Percentiles rank a stretch among this genome's conserved stretches.
Evolutionary conservation across 768 basidiomycete species (phyloP).

Genomic region (Mycena metata): DNA sequence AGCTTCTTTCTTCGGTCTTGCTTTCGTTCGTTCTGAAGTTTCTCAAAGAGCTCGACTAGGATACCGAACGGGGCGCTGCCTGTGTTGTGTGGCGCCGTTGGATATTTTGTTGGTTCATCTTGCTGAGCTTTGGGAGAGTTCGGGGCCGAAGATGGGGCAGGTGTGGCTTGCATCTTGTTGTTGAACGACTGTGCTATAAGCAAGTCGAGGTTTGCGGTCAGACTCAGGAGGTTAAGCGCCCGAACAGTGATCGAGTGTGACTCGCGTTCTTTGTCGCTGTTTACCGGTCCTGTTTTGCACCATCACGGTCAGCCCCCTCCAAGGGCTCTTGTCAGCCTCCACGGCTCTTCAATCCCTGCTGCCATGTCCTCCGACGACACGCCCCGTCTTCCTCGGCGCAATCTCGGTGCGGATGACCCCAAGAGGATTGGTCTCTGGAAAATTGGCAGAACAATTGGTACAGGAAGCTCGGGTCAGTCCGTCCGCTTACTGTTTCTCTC

Average conservation of each 20-base stretch:
- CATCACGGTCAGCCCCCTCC: conserved; percentile 24
- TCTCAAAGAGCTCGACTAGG: conserved; percentile 80
- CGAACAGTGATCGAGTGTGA: conserved; percentile 1
- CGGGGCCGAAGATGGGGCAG: conserved; percentile 73
- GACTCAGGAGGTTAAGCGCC: conserved; percentile 12
- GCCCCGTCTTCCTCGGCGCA: conserved; percentile 45
- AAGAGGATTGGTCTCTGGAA: conserved; percentile 87
- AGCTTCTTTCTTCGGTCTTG: conserved; percentile 79
- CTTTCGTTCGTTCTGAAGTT: conserved; percentile 78
- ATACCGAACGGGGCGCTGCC: conserved; percentile 80
- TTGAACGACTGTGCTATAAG: neutral
- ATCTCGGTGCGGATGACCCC: conserved; percentile 57
- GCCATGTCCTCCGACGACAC: conserved; percentile 47
- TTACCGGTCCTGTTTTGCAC: conserved; percentile 36
- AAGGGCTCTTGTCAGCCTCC: conserved; percentile 20
- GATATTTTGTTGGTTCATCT: conserved; percentile 55
- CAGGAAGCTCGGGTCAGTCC: conserved; percentile 78
- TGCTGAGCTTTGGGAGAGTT: conserved; percentile 54
- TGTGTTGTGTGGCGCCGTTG: conserved; percentile 72
- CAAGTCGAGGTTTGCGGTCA: no score
- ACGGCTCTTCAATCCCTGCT: neutral
- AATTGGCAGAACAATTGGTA: conserved; percentile 86
- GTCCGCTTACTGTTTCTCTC: no score
- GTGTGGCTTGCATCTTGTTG: conserved; percentile 72
- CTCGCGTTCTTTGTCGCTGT: conserved; percentile 53